phyloP scores from a whole-genome alignment of 2,329 filamentous ascomycete species.

The Emergomyces pasteurianus region DNA sequence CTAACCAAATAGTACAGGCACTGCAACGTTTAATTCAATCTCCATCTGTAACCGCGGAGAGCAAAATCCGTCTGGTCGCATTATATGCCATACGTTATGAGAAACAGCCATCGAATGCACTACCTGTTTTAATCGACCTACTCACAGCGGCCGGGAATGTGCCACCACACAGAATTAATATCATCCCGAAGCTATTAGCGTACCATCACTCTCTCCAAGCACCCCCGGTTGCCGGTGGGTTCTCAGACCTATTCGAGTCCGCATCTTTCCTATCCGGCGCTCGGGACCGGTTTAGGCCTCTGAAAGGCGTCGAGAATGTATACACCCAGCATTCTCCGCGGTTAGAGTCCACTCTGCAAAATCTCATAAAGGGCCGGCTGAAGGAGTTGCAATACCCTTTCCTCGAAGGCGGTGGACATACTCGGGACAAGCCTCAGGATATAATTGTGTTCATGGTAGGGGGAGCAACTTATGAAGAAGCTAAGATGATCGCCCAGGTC shows the following conservation, averaged over 20 bases:
- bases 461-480: conserved; percentile 90
- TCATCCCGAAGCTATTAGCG: conserved; percentile 68
- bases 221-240: conserved; percentile 60
- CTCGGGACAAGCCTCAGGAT: conserved; percentile 91
- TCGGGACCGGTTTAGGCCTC: conserved; percentile 75
- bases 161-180: conserved; percentile 58
- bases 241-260: conserved; percentile 85
- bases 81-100: conserved; percentile 92
- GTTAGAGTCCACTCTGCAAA: conserved; percentile 76
- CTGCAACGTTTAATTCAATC: conserved; percentile 79
- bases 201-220: conserved; percentile 83
- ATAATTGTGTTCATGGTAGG: conserved; percentile 91
- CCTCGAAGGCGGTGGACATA: conserved; percentile 74
- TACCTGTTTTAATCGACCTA: conserved; percentile 76
- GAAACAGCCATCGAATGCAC: conserved; percentile 69
- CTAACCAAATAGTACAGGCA: conserved; percentile 39
- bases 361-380: conserved; percentile 81
- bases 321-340: conserved; percentile 95
- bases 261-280: conserved; percentile 84
- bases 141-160: conserved; percentile 75
- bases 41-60: conserved; percentile 61
- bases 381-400: conserved; percentile 86
- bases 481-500: conserved; percentile 87
- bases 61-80: conserved; percentile 80
- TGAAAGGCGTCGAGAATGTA: conserved; percentile 97